Evolutionary conservation across 2,329 filamentous ascomycete genomes (phyloP).

Genomic region (Aspergillaceae sp.): DNA sequence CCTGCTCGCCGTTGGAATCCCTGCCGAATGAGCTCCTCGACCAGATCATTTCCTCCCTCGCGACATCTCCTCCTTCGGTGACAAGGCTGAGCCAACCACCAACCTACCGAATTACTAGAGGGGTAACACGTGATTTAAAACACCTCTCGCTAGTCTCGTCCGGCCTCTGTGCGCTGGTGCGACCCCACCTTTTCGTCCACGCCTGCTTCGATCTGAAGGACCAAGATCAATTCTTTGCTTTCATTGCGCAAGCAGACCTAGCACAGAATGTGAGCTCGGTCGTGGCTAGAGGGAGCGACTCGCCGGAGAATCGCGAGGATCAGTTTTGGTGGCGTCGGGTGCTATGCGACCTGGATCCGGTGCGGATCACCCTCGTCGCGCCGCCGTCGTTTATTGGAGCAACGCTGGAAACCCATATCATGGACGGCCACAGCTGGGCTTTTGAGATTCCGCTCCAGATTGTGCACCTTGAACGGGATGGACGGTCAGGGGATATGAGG

Average conservation of each 20-base stretch:
- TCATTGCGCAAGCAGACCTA: conserved; percentile 27
- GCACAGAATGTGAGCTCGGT: conserved; percentile 39
- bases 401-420: conserved; percentile 50
- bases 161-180: conserved; percentile 44
- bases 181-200: conserved; percentile 53
- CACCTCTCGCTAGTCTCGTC: conserved; percentile 46
- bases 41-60: conserved; percentile 50
- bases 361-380: conserved; percentile 50
- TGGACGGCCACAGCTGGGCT: conserved; percentile 52
- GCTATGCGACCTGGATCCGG: conserved; percentile 47
- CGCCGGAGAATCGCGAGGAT: conserved; percentile 30
- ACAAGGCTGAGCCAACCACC: conserved; percentile 44
- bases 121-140: conserved; percentile 43
- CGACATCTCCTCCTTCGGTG: conserved; percentile 42
- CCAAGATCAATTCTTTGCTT: conserved; percentile 29
- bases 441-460: conserved; percentile 58
- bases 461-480: conserved; percentile 38
- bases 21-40: conserved; percentile 56
- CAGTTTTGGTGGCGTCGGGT: conserved; percentile 48
- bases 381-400: conserved; percentile 55
- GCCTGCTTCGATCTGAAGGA: conserved; percentile 33
- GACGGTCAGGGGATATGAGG: conserved; percentile 7
- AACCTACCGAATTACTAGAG: conserved; percentile 34
- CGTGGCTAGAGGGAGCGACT: conserved; percentile 36
- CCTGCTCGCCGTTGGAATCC: conserved; percentile 19